phyloP scores from a whole-genome alignment of 192 early-diverging fungal genomes.

The Coemansia sp. region DNA sequence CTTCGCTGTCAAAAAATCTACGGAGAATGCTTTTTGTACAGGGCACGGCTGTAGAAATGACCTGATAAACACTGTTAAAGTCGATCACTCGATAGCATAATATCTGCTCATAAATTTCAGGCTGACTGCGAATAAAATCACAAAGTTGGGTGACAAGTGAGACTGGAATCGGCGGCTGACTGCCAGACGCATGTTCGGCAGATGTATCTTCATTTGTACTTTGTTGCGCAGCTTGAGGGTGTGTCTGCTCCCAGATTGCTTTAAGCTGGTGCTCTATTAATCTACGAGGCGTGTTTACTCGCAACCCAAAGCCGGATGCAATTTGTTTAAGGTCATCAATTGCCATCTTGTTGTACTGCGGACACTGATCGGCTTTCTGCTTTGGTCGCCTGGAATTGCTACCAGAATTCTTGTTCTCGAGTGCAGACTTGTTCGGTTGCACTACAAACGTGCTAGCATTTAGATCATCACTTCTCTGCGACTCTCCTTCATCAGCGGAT shows the following conservation, averaged over 20 bases:
- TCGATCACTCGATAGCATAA: slow-evolving; percentile 31
- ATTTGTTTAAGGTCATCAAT: slow-evolving; percentile 7
- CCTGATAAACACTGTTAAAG: slow-evolving; percentile 19
- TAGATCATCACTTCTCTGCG: too few species aligned
- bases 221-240: neutral
- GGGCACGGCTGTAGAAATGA: slow-evolving; percentile 3
- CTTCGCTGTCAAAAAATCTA: slow-evolving; percentile 29
- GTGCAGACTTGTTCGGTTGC: too few species aligned
- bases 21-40: slow-evolving; percentile 22
- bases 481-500: too few species aligned
- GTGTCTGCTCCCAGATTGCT: slow-evolving; percentile 20
- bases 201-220: neutral
- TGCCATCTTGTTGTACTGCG: slow-evolving; percentile 10
- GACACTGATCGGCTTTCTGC: neutral
- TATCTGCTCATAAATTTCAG: slow-evolving; percentile 15
- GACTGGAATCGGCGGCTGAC: neutral
- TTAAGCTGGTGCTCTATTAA: slow-evolving; percentile 24
- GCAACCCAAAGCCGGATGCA: slow-evolving; percentile 14
- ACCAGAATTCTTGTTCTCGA: too few species aligned
- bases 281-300: slow-evolving; percentile 15
- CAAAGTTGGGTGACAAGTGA: slow-evolving; percentile 4
- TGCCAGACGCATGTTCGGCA: neutral
- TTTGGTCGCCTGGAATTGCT: neutral
- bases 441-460: too few species aligned
- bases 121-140: slow-evolving; percentile 18